phyloP scores from a whole-genome alignment of 345 rosid genomes.

The Leavenworthia alabamica region DNA sequence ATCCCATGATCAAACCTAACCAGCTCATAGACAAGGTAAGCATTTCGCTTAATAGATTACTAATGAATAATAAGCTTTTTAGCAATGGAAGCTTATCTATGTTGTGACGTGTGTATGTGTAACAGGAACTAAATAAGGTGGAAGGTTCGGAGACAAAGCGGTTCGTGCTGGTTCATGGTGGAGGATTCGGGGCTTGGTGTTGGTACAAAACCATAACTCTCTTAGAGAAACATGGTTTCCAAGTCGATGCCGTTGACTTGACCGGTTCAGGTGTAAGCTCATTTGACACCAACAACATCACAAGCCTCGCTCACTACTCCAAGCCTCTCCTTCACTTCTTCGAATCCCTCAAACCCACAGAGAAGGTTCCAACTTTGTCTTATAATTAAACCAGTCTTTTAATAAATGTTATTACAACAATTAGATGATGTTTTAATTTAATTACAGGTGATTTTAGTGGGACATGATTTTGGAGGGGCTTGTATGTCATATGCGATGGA shows the following conservation, averaged over 20 bases:
- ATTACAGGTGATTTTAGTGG: conserved; percentile 76
- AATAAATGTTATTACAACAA: not conserved
- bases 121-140: conserved; percentile 31
- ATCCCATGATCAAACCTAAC: conserved; percentile 71
- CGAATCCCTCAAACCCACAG: conserved; percentile 57
- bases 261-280: conserved; percentile 57
- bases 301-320: conserved; percentile 75
- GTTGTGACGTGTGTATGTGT: conserved; percentile 2
- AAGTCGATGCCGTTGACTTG: conserved; percentile 57
- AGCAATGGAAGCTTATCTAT: not conserved
- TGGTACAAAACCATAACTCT: conserved; percentile 78
- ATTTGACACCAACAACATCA: conserved; percentile 48
- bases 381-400: not conserved
- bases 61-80: not conserved
- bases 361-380: conserved; percentile 48
- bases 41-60: not conserved
- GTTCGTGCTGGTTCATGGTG: conserved; percentile 77
- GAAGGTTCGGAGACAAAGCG: conserved; percentile 47
- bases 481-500: conserved; percentile 89
- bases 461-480: conserved; percentile 96
- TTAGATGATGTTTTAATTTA: not conserved
- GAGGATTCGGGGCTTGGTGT: conserved; percentile 88
- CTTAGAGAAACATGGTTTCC: conserved; percentile 46
- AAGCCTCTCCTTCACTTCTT: conserved; percentile 77
- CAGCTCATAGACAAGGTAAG: conserved; percentile 73